Evolutionary conservation across 2,329 filamentous ascomycete genomes (phyloP).

Genomic region (Cadophora gregata): DNA sequence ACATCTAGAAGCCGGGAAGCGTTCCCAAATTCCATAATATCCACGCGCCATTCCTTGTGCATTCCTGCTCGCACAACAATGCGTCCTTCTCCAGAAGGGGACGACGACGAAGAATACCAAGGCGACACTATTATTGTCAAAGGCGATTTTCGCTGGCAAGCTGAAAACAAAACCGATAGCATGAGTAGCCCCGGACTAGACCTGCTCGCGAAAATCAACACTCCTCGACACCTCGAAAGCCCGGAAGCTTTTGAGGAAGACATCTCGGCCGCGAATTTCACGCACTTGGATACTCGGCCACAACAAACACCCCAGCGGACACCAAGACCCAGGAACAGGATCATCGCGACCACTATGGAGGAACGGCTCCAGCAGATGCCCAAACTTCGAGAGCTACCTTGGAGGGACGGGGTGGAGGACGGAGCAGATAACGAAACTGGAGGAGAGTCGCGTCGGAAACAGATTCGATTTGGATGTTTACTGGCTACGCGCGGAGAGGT

Average conservation of each 20-base stretch:
- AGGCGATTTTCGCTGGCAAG: constrained; percentile 33
- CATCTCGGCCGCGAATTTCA: constrained; percentile 16
- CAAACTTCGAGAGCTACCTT: constrained; percentile 40
- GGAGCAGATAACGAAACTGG: constrained; percentile 43
- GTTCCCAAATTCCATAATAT: constrained; percentile 9
- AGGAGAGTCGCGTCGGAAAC: constrained; percentile 43
- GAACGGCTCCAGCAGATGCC: constrained; percentile 42
- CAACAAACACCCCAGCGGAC: constrained; percentile 21
- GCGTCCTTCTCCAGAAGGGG: constrained; percentile 31
- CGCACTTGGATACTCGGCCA: constrained; percentile 15
- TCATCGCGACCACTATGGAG: constrained; percentile 39
- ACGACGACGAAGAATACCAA: constrained; percentile 29
- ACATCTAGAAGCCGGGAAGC: constrained; percentile 11
- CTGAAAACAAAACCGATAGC: constrained; percentile 34
- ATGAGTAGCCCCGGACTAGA: constrained; percentile 31
- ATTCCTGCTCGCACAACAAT: constrained; percentile 29
- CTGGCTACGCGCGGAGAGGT: constrained; percentile 43
- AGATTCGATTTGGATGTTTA: constrained; percentile 44
- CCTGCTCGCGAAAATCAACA: constrained; percentile 37
- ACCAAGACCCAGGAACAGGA: constrained; percentile 23
- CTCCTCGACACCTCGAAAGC: constrained; percentile 39
- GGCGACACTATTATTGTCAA: constrained; percentile 39
- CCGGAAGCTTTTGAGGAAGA: constrained; percentile 37
- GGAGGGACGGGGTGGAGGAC: constrained; percentile 41
- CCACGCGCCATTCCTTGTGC: constrained; percentile 18